Conservation (phyloP, 148 eudicot genomes). For the Rhododendron ferrugineum region DNA sequence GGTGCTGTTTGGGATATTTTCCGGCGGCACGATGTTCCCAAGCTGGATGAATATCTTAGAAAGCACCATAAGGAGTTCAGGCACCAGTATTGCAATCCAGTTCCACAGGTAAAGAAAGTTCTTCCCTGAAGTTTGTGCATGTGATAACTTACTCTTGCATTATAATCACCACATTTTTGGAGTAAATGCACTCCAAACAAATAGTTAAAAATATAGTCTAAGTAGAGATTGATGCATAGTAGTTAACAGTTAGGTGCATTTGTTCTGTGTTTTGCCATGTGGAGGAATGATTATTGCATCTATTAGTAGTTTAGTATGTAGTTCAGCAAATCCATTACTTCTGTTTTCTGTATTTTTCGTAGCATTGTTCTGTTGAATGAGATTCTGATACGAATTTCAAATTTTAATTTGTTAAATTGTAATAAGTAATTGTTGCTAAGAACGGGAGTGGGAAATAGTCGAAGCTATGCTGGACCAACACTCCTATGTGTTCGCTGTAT, state of each 20-base stretch:
- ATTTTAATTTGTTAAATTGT: no score
- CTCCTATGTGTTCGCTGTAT: no score
- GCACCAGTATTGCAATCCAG: constrained; percentile 8
- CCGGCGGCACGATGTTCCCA: constrained; percentile 56
- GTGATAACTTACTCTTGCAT: background rate
- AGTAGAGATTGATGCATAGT: background rate
- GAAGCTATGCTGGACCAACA: no score
- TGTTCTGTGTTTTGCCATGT: background rate
- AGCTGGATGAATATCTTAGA: constrained; percentile 57
- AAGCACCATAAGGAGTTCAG: constrained; percentile 62
- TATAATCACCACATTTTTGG: background rate
- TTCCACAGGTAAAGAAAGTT: background rate
- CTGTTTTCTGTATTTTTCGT: no score
- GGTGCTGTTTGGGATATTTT: constrained; percentile 87
- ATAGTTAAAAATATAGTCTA: no score
- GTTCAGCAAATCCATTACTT: background rate
- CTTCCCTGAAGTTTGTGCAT: background rate
- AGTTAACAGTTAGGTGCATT: background rate
- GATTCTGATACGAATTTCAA: no score
- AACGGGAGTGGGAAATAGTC: no score
- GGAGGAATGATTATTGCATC: constrained; percentile 8
- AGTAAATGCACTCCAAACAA: background rate
- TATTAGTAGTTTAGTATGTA: background rate
- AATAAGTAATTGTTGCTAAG: no score
- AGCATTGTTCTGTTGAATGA: no score